Percentiles rank a stretch among this genome's conserved stretches.
Conservation (phyloP, 345 rosid genomes). For the Salix caprea region DNA sequence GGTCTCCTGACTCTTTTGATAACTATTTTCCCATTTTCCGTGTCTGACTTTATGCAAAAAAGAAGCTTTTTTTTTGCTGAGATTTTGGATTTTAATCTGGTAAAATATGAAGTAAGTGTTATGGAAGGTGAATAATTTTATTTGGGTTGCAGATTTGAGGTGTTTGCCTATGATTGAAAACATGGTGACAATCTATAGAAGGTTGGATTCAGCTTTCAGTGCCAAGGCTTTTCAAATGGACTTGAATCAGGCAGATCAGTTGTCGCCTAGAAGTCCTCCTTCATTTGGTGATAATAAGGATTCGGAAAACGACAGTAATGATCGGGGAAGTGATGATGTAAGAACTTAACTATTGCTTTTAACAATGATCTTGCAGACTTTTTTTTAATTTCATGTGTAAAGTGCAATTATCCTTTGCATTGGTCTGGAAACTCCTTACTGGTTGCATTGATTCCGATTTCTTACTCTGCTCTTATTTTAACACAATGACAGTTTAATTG, state of each 20-base stretch:
- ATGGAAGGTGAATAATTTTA: no score
- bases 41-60: no score
- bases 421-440: not conserved
- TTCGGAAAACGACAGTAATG: conserved; percentile 43
- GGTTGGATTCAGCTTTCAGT: conserved; percentile 48
- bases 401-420: not conserved
- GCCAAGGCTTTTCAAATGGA: conserved; percentile 18
- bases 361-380: not conserved
- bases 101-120: no score
- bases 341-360: conserved; percentile 13
- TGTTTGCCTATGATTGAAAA: conserved; percentile 48
- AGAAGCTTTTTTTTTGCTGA: no score
- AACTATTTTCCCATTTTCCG: not conserved
- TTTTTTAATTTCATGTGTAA: not conserved
- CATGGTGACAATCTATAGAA: conserved; percentile 57
- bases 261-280: conserved; percentile 46
- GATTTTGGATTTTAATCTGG: no score
- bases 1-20: not conserved
- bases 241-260: conserved; percentile 28
- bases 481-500: not conserved
- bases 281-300: conserved; percentile 44
- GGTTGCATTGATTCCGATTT: not conserved
- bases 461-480: not conserved
- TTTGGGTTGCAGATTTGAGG: conserved; percentile 46
- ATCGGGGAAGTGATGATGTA: conserved; percentile 34